Evolutionary conservation across 768 basidiomycete species (phyloP).

Genomic region (Serendipita vermifera): DNA sequence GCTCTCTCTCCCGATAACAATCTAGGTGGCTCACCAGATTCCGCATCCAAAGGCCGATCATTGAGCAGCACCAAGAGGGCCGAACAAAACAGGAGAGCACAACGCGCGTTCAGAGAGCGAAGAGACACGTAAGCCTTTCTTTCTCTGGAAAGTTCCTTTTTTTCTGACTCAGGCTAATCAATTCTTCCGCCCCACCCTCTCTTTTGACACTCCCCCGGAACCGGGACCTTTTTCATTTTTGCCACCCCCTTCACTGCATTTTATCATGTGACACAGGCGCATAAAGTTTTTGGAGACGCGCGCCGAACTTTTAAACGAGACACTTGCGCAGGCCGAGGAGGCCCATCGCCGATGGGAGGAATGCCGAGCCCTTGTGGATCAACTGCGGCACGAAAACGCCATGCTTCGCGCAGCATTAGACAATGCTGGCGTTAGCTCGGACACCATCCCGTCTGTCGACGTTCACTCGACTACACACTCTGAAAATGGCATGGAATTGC

Average conservation of each 20-base stretch:
- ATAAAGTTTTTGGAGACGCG: conserved; percentile 80
- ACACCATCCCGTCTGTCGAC: too few species aligned
- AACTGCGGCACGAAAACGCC: conserved; percentile 72
- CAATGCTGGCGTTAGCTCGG: too few species aligned
- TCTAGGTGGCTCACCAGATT: not conserved
- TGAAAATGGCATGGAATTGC: too few species aligned
- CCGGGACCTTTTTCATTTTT: not conserved
- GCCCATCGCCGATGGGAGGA: conserved; percentile 85
- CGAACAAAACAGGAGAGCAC: conserved; percentile 90
- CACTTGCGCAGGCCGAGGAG: conserved; percentile 74
- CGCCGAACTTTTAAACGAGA: conserved; percentile 73
- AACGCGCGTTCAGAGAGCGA: conserved; percentile 81
- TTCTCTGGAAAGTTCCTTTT: conserved; percentile 10
- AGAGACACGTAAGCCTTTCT: conserved; percentile 53
- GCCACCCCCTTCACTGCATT: not conserved
- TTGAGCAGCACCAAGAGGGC: conserved; percentile 77
- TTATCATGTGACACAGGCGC: conserved; percentile 37
- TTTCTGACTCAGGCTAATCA: conserved; percentile 14
- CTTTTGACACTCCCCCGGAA: not conserved
- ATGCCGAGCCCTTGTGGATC: conserved; percentile 78
- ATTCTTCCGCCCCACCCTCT: not conserved
- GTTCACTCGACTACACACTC: too few species aligned
- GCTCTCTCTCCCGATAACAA: not conserved
- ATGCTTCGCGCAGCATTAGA: conserved; percentile 55
- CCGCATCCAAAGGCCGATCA: conserved; percentile 30